Evolutionary conservation across 2,329 filamentous ascomycete genomes (phyloP).

Genomic region (Ilyonectria robusta): DNA sequence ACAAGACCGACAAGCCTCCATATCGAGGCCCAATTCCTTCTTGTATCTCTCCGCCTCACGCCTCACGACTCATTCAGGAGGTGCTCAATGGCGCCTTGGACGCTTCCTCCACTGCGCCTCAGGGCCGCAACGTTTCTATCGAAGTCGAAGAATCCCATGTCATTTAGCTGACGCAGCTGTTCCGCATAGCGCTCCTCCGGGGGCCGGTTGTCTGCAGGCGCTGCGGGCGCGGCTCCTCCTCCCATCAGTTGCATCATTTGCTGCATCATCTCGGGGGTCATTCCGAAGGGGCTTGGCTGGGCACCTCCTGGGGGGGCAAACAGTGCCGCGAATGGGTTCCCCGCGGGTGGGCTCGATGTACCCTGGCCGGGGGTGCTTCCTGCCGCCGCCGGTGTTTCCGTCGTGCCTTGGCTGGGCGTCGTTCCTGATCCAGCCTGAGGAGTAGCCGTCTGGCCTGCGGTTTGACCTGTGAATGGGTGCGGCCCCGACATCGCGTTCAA

Average conservation of each 20-base stretch:
- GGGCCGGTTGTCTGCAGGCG: slow-evolving; percentile 84
- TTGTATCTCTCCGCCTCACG: slow-evolving; percentile 33
- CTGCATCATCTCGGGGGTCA: slow-evolving; percentile 70
- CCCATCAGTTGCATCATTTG: slow-evolving; percentile 67
- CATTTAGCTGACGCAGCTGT: slow-evolving; percentile 93
- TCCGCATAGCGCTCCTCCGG: slow-evolving; percentile 94
- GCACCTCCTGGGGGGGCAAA: slow-evolving; percentile 59
- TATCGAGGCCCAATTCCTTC: slow-evolving; percentile 7
- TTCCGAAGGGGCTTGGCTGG: slow-evolving; percentile 58
- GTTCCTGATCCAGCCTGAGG: slow-evolving; percentile 48
- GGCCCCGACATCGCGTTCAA: slow-evolving; percentile 50
- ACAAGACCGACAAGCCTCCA: slow-evolving; percentile 18
- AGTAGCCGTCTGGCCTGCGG: slow-evolving; percentile 46
- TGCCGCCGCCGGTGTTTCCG: slow-evolving; percentile 30
- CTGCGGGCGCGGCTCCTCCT: slow-evolving; percentile 56
- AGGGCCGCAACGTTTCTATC: slow-evolving; percentile 92
- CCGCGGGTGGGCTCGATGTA: slow-evolving; percentile 56
- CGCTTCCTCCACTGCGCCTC: slow-evolving; percentile 90
- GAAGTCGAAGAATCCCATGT: slow-evolving; percentile 99
- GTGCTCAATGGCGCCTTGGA: slow-evolving; percentile 90
- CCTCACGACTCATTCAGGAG: slow-evolving; percentile 61
- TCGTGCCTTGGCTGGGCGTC: slow-evolving; percentile 45
- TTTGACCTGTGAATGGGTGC: slow-evolving; percentile 52
- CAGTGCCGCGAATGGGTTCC: slow-evolving; percentile 79
- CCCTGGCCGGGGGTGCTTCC: slow-evolving; percentile 42